Evolutionary conservation across 2,329 filamentous ascomycete genomes (phyloP).

Genomic region (Fusarium buxicola): DNA sequence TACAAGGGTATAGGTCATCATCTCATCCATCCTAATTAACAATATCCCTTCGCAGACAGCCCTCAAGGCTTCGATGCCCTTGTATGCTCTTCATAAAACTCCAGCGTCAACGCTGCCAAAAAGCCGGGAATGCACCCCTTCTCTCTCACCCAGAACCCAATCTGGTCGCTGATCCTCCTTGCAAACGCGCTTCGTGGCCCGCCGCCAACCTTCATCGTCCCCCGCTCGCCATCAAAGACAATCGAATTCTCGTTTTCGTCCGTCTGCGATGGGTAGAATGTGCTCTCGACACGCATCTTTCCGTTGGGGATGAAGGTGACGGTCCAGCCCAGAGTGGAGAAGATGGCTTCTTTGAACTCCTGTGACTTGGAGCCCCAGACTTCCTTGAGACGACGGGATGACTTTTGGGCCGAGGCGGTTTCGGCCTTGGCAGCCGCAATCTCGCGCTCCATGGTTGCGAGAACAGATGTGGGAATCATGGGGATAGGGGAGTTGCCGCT

Average conservation of each 20-base stretch:
- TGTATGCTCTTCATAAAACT: conserved; percentile 84
- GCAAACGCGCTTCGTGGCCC: conserved; percentile 90
- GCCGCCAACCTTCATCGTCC: conserved; percentile 97
- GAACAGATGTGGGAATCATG: conserved; percentile 79
- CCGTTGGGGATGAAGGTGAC: conserved; percentile 98
- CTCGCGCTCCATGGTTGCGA: conserved; percentile 80
- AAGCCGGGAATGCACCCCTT: conserved; percentile 95
- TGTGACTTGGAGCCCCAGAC: conserved; percentile 92
- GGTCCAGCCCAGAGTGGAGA: conserved; percentile 91
- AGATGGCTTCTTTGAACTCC: conserved; percentile 96
- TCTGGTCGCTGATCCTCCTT: conserved; percentile 82
- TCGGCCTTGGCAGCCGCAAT: conserved; percentile 77
- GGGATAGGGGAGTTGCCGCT: conserved; percentile 60
- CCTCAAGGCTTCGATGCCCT: conserved; percentile 35
- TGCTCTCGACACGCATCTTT: conserved; percentile 89
- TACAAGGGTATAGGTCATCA: conserved; percentile 45
- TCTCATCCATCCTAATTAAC: conserved; percentile 31
- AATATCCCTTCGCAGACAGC: background rate
- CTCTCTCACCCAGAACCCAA: conserved; percentile 96
- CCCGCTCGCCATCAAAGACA: conserved; percentile 91
- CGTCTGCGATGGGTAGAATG: conserved; percentile 78
- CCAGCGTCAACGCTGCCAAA: conserved; percentile 87
- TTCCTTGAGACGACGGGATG: conserved; percentile 86
- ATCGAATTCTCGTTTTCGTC: conserved; percentile 79
- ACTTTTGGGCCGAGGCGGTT: conserved; percentile 81